A percentile compares a stretch with the other conserved stretches of the same genome.
phyloP scores from a whole-genome alignment of 306 rosid genomes.

The Ceratonia siliqua region DNA sequence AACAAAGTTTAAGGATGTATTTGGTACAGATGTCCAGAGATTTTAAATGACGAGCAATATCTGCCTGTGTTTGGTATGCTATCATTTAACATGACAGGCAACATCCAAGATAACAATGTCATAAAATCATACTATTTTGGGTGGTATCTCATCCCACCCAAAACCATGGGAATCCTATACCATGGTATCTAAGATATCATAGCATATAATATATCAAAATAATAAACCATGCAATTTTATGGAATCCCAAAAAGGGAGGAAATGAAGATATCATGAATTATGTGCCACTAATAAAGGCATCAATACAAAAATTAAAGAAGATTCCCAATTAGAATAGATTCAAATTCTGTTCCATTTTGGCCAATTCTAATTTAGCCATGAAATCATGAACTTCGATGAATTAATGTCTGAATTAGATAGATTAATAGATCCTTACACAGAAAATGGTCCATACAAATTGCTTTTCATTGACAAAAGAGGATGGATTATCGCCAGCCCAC shows the following conservation, averaged over 20 bases:
- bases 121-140: too few relatives aligned
- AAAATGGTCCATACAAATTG: not conserved
- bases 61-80: too few relatives aligned
- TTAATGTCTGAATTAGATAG: not conserved
- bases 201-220: too few relatives aligned
- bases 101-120: too few relatives aligned
- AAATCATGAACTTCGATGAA: slow-evolving; percentile 15
- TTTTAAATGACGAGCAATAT: too few relatives aligned
- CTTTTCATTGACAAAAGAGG: not conserved
- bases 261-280: not conserved
- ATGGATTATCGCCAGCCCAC: not conserved
- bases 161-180: too few relatives aligned
- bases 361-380: not conserved
- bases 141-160: too few relatives aligned
- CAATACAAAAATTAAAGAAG: not conserved
- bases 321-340: slow-evolving; percentile 19
- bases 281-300: slow-evolving; percentile 23
- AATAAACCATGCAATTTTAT: slow-evolving; percentile 10
- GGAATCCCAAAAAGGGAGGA: not conserved
- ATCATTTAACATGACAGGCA: too few relatives aligned
- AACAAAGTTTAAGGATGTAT: too few relatives aligned
- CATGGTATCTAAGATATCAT: too few relatives aligned
- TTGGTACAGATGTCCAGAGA: too few relatives aligned
- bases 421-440: not conserved
- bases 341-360: slow-evolving; percentile 22